Evolutionary conservation across 2,329 filamentous ascomycete genomes (phyloP), one percentile per base, ranked within the genome.

Genomic region (Monosporascus ibericus): DNA sequence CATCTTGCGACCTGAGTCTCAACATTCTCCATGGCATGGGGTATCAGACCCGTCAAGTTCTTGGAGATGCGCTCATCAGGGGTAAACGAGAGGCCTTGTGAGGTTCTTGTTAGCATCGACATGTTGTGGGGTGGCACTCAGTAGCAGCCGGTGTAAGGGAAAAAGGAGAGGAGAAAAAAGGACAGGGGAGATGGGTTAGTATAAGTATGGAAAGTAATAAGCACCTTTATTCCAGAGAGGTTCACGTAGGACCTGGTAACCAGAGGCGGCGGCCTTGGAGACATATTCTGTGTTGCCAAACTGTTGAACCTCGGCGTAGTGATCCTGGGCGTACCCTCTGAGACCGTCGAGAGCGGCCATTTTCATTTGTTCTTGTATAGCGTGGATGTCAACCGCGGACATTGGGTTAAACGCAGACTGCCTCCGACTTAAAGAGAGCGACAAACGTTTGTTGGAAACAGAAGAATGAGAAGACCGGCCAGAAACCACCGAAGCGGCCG

Each of bases 1-100:
- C 85, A 87, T 72, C 83, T 76, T 61, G 77, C 76, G 63, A 79
- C 81, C 68, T 86, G 82, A 50, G 78, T 84, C 56, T 81, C 72
- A 63, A 79, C 69, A 68, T 70, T 78, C 72, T 84, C 79, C 70
- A 82, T 81, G 65, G 80, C 79, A 68, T 86, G 82, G 48, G 83
- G 83, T 55, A 86, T 73, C 61, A 86, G 77, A 55, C 83, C 83
- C 42, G 82, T 85, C 56, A 86, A 76, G 75, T 86, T 85, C 72
- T 84, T 83, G 65, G 70, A 68, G 51, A 82, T 71, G 60, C 83
- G 80, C 70, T 86, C 79, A 58, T 85, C 82, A 36, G 82, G 82
- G 15, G 76, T 80, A 66, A 86, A 86, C 40, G 82, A 79, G 48
- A 85, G 78, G 61, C 83, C 83, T 86, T 46, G 30, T 5, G 27